Evolutionary conservation across 2,329 filamentous ascomycete species (phyloP).

Genomic region (Leptographium wingfieldii): DNA sequence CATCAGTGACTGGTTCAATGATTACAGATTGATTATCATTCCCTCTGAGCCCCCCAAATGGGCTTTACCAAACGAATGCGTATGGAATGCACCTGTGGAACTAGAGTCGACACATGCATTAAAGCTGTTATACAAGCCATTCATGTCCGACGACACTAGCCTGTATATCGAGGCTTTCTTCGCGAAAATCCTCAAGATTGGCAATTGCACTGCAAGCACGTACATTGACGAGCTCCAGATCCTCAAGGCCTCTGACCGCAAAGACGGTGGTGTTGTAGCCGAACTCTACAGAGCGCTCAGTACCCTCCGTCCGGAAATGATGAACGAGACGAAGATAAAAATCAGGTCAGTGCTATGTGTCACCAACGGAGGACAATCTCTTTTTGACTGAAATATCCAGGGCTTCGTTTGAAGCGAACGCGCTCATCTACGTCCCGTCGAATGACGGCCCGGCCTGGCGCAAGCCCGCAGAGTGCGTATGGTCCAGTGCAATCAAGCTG

Average conservation of each 20-base stretch:
- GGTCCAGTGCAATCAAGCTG: constrained; percentile 8
- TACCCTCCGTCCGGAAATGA: neutral
- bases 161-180: neutral
- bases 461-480: constrained; percentile 5
- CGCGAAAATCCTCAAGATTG: constrained; percentile 8
- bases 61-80: constrained; percentile 1
- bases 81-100: constrained; percentile 6
- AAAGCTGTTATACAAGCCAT: neutral
- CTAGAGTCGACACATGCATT: constrained; percentile 4
- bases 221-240: constrained; percentile 5
- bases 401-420: constrained; percentile 1
- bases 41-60: neutral
- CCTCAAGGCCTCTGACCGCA: neutral
- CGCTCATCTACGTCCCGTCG: constrained; percentile 7
- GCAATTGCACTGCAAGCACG: constrained; percentile 1
- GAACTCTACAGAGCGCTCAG: neutral
- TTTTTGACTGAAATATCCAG: neutral
- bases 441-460: constrained; percentile 1
- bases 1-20: neutral
- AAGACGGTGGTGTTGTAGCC: neutral
- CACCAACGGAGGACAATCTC: neutral
- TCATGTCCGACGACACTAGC: neutral
- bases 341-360: neutral
- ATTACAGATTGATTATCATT: neutral
- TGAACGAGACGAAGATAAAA: neutral